phyloP scores from a whole-genome alignment of 257 asterid genomes.

The Gentiana straminea region DNA sequence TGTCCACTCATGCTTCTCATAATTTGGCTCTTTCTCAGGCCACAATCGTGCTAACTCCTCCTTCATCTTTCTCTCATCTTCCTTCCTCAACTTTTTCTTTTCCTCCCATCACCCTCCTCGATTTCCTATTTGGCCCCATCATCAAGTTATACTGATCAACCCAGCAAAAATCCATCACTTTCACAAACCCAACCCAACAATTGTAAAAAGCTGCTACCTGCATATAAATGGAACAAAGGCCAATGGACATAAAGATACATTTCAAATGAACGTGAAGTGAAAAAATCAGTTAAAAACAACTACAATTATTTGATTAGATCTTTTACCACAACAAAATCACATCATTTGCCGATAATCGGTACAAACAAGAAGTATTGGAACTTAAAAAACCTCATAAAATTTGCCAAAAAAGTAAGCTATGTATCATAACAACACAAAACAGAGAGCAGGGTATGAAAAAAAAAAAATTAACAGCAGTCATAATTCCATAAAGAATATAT shows the following conservation, averaged over 20 bases:
- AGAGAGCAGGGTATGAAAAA: too few relatives aligned
- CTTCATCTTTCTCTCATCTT: slow-evolving; percentile 62
- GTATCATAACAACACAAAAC: slow-evolving; percentile 30
- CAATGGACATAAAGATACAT: background rate
- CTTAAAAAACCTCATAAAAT: too few relatives aligned
- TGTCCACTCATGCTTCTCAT: slow-evolving; percentile 83
- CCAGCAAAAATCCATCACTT: slow-evolving; percentile 85
- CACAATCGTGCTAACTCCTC: slow-evolving; percentile 74
- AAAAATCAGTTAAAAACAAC: too few relatives aligned
- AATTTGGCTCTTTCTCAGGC: slow-evolving; percentile 61
- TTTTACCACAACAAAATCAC: too few relatives aligned
- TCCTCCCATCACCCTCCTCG: slow-evolving; percentile 89
- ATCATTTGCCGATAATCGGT: too few relatives aligned
- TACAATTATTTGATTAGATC: too few relatives aligned
- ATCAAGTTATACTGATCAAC: slow-evolving; percentile 71
- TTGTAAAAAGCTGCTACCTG: slow-evolving; percentile 92
- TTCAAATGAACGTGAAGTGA: background rate
- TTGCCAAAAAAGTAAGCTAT: slow-evolving; percentile 30
- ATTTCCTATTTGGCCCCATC: slow-evolving; percentile 80
- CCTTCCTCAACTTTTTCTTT: slow-evolving; percentile 81
- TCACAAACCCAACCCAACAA: slow-evolving; percentile 70
- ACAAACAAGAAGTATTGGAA: too few relatives aligned
- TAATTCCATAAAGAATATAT: slow-evolving; percentile 2
- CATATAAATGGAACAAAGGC: slow-evolving; percentile 5
- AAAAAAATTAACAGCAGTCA: too few relatives aligned